Base-by-base conservation (phyloP, 306 rosid genomes). In the Cucumis sativus region DNA sequence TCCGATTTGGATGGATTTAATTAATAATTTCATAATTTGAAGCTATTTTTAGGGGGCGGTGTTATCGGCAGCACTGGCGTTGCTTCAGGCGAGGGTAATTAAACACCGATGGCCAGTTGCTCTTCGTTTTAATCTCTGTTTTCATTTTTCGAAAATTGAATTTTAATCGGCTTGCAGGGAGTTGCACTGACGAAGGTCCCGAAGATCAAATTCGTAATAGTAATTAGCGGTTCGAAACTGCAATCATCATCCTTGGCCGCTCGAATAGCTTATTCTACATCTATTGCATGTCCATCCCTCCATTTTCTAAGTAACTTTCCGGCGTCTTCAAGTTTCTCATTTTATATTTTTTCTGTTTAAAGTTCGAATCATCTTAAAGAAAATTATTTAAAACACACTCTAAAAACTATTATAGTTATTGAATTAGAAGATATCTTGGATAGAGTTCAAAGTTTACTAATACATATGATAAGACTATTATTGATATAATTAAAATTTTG, bases 221-320 rank as follows among this genome's bases (percentile, higher is more conserved):
- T 94, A 10, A 80, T 94, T 14, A 94, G 92, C 74, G 97, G 98
- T 10, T 93, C 93, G 4, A 91, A 84, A 81, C 84, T 90, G n/a
- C 69, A 12, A 82, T 66, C 88, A 7, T 80, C 87, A 4, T 51
- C 41, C 0, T 57, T 90, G 58, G 85, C 33, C 45, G 87, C 40
- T 16, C 87, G 82, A n/a, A 83, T 86, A 63, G 96, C 98, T 18
- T 94, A 89, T 75, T 61, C 91, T 8, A 7, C 92, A 7, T 81
- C 90, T 20, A 84, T 92, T 76, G 15, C 37, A 4, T 87, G 90
- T 28, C 88, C 86, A 4, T 88, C 98, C 65, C 93, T 94, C 20
- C 98, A 94, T 73, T 94, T 94, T 77, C 69, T 90, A 73, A 96
- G 98, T 94, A 89, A 1, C 45, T 45, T 45, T 45, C 13, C 3